Conservation (phyloP, 371 early-diverging fungal species). For the Chytridiales sp. region DNA sequence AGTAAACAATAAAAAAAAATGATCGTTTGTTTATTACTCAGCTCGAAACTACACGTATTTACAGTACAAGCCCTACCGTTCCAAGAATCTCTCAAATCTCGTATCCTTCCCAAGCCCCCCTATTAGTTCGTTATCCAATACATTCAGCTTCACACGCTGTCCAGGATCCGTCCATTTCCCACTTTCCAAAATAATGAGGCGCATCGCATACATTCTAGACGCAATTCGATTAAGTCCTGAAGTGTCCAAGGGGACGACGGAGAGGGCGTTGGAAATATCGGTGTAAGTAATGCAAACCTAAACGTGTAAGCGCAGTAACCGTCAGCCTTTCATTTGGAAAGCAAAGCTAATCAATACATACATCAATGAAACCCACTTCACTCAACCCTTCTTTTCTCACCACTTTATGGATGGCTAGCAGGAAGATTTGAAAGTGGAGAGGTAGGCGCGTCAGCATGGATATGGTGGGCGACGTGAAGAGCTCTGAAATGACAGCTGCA, state of each 20-base stretch:
- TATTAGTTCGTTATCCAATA: constrained; percentile 11
- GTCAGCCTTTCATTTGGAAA: no score
- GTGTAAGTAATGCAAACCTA: no score
- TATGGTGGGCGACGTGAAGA: constrained; percentile 77
- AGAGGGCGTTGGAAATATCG: no score
- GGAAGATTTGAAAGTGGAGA: constrained; percentile 80
- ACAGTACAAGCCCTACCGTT: neutral
- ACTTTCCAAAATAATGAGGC: constrained; percentile 15
- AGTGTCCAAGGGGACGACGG: neutral
- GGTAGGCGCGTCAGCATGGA: constrained; percentile 70
- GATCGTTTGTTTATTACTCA: no score
- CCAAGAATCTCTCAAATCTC: neutral
- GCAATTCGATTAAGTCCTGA: neutral
- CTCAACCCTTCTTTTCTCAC: constrained; percentile 66
- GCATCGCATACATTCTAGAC: constrained; percentile 8
- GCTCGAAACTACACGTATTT: constrained; percentile 3
- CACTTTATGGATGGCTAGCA: constrained; percentile 67
- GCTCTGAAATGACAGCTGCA: constrained; percentile 76
- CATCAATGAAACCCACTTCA: constrained; percentile 76
- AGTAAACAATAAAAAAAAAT: no score
- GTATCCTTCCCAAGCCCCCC: constrained; percentile 7
- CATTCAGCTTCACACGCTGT: constrained; percentile 9
- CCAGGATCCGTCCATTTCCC: constrained; percentile 10
- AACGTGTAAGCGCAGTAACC: no score
- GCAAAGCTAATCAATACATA: constrained; percentile 32